Conservation (phyloP, 129 eudicot species). For the Erigeron canadensis region DNA sequence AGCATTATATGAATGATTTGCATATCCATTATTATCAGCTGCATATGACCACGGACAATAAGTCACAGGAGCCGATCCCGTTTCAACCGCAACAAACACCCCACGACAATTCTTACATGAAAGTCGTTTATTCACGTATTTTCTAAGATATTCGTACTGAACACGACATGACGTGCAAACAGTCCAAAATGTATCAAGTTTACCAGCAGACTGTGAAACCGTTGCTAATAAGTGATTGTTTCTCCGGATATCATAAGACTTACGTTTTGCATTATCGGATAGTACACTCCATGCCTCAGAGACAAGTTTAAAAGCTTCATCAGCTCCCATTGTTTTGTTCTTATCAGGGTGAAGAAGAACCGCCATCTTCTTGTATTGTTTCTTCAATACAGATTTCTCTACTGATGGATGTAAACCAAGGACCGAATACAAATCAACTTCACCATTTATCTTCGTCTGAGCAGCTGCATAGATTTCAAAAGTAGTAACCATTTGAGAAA, state of each 20-base stretch:
- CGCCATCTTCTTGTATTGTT: slow-evolving; percentile 81
- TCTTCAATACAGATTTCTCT: slow-evolving; percentile 63
- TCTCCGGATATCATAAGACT: slow-evolving; percentile 68
- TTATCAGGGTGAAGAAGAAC: slow-evolving; percentile 95
- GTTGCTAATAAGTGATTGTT: slow-evolving; percentile 41
- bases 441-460: slow-evolving; percentile 48
- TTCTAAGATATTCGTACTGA: slow-evolving; percentile 91
- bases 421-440: slow-evolving; percentile 74
- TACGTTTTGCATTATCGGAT: slow-evolving; percentile 69
- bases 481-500: slow-evolving; percentile 93
- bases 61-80: slow-evolving; percentile 72
- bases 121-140: slow-evolving; percentile 86
- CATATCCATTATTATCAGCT: slow-evolving; percentile 71
- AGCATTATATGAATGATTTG: slow-evolving; percentile 50
- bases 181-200: slow-evolving; percentile 89
- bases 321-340: slow-evolving; percentile 90
- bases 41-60: slow-evolving; percentile 62
- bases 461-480: slow-evolving; percentile 74
- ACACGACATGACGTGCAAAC: slow-evolving; percentile 97
- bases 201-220: slow-evolving; percentile 32
- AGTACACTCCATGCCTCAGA: slow-evolving; percentile 87
- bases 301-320: slow-evolving; percentile 83
- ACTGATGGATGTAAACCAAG: slow-evolving; percentile 80
- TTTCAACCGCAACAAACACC: slow-evolving; percentile 86
- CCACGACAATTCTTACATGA: slow-evolving; percentile 97